These are phyloP conservation scores for Curvularia spicifera DNA, from an alignment of 2,329 filamentous ascomycete species.

Conservation along the genomic window DNA sequence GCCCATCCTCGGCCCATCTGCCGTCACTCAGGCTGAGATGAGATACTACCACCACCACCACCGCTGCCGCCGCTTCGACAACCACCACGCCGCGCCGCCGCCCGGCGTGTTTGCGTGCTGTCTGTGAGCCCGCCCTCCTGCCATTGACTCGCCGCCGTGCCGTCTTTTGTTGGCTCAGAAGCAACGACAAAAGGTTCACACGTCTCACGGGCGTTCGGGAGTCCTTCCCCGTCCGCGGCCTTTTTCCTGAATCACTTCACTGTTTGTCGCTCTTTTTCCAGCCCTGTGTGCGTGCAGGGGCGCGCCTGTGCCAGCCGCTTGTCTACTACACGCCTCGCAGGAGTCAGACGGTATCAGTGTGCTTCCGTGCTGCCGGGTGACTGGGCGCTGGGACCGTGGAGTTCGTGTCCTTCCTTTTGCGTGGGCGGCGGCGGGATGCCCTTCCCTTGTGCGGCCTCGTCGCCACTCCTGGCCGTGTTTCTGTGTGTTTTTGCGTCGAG, in stretches of 20 bases:
- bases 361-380: slow-evolving; percentile 34
- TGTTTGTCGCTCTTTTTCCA: slow-evolving; percentile 15
- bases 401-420: not conserved
- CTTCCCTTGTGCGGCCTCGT: not conserved
- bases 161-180: slow-evolving; percentile 38
- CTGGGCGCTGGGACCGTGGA: slow-evolving; percentile 40
- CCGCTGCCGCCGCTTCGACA: not conserved
- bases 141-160: slow-evolving; percentile 29
- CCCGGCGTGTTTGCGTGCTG: not conserved
- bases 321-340: not conserved
- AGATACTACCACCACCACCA: not conserved
- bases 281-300: slow-evolving; percentile 16
- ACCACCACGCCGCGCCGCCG: no score
- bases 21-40: not conserved
- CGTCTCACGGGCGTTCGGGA: slow-evolving; percentile 37
- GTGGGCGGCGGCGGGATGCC: not conserved
- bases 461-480: not conserved
- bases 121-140: slow-evolving; percentile 10
- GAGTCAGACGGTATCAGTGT: not conserved
- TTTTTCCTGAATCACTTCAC: slow-evolving; percentile 22
- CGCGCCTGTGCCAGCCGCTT: not conserved
- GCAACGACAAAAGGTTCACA: slow-evolving; percentile 31
- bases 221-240: slow-evolving; percentile 42
- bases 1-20: not conserved
- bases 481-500: no score